A percentile compares a stretch with the other conserved stretches of the same genome.
phyloP scores from a whole-genome alignment of 805 yeast species.

The Wickerhamomyces queroliae region DNA sequence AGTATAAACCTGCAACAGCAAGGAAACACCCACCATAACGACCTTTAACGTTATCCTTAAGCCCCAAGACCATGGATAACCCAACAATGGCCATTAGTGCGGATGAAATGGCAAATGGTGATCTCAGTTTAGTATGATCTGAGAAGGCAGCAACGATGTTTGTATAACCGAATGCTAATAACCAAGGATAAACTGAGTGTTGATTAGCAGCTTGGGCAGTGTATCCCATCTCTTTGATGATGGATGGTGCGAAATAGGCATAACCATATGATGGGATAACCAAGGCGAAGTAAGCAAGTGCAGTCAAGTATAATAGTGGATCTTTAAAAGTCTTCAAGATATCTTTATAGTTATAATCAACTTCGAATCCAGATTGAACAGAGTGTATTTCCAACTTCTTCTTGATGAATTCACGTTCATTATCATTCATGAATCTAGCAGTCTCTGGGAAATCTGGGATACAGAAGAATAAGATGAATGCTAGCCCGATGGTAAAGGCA shows the following conservation, averaged over 20 bases:
- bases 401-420: constrained; percentile 32
- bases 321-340: constrained; percentile 40
- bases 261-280: constrained; percentile 34
- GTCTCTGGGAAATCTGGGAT: constrained; percentile 39
- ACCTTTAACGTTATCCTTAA: constrained; percentile 31
- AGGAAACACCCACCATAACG: constrained; percentile 35
- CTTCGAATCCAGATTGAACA: constrained; percentile 31
- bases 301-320: constrained; percentile 43
- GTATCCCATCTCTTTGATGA: constrained; percentile 35
- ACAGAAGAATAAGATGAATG: constrained; percentile 27
- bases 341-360: constrained; percentile 27
- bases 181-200: constrained; percentile 84
- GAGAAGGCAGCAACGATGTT: constrained; percentile 57
- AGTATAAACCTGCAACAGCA: constrained; percentile 32
- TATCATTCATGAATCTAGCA: constrained; percentile 32
- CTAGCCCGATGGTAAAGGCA: constrained; percentile 33
- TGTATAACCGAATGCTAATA: constrained; percentile 63
- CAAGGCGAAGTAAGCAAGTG: constrained; percentile 31
- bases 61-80: constrained; percentile 28
- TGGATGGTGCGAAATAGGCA: constrained; percentile 40
- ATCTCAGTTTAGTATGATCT: constrained; percentile 45
- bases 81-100: constrained; percentile 28
- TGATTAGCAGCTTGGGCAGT: constrained; percentile 71
- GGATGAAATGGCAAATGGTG: constrained; percentile 32
- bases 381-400: constrained; percentile 32